A percentile compares a stretch with the other conserved stretches of the same genome.
Conservation (phyloP, 768 basidiomycete genomes). For the Chalciporus pseudorubinellus region DNA sequence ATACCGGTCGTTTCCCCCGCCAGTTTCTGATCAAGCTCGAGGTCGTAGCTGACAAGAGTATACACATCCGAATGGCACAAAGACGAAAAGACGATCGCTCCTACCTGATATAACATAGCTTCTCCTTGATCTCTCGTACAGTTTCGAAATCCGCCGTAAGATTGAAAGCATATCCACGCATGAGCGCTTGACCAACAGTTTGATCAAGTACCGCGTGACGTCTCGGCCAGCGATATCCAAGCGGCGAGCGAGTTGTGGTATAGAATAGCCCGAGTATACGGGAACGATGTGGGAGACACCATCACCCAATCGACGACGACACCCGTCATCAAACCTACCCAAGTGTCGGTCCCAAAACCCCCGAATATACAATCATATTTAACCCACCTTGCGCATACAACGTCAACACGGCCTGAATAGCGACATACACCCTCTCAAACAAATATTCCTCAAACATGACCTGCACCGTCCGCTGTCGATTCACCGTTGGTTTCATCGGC, state of each 20-base stretch:
- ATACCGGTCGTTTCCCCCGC: slow-evolving; percentile 95
- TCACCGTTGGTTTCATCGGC: slow-evolving; percentile 96
- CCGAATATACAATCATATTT: neutral
- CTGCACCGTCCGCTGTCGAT: slow-evolving; percentile 91
- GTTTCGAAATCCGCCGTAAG: slow-evolving; percentile 99
- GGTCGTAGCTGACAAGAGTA: slow-evolving; percentile 68
- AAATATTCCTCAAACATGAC: slow-evolving; percentile 99
- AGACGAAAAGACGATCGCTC: slow-evolving; percentile 12
- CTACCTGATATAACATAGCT: slow-evolving; percentile 94
- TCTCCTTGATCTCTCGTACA: slow-evolving; percentile 98
- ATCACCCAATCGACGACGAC: slow-evolving; percentile 98
- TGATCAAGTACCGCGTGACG: slow-evolving; percentile 98
- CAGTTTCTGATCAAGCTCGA: slow-evolving; percentile 91
- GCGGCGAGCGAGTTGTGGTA: slow-evolving; percentile 91
- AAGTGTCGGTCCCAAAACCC: neutral
- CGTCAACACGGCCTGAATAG: slow-evolving; percentile 97
- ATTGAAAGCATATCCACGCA: slow-evolving; percentile 99
- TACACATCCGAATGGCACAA: neutral
- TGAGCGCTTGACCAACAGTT: slow-evolving; percentile 95
- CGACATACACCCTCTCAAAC: slow-evolving; percentile 93
- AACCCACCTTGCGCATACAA: slow-evolving; percentile 94
- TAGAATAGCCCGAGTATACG: slow-evolving; percentile 94
- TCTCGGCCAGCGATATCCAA: slow-evolving; percentile 98
- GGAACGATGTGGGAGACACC: slow-evolving; percentile 99
- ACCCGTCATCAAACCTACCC: slow-evolving; percentile 89